Percentiles rank a stretch among this genome's conserved stretches.
These are phyloP conservation scores for Trichophyton simii DNA, from an alignment of 2,329 filamentous ascomycete genomes.

Conservation along the genomic window DNA sequence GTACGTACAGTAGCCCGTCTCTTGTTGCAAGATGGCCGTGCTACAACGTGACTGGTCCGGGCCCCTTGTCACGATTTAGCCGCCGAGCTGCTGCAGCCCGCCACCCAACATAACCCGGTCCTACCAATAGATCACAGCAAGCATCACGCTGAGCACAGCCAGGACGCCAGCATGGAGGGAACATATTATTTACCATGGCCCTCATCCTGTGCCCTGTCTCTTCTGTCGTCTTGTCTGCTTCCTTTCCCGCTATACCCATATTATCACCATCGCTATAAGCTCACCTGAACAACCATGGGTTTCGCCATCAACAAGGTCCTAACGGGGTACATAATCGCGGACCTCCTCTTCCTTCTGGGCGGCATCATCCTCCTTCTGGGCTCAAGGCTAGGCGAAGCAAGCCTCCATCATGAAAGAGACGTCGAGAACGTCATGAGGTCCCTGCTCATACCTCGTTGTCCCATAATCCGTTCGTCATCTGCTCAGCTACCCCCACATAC, in stretches of 20 bases:
- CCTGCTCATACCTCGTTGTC: conserved; percentile 41
- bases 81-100: background rate
- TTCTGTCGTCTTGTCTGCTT: background rate
- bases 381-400: conserved; percentile 38
- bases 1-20: no score
- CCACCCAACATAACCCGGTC: background rate
- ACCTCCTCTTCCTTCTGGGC: conserved; percentile 41
- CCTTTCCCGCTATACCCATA: background rate
- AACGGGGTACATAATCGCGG: conserved; percentile 38
- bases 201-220: background rate
- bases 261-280: background rate
- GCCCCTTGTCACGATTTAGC: background rate
- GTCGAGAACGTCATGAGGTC: conserved; percentile 39
- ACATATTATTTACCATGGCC: background rate
- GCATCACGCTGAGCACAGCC: background rate
- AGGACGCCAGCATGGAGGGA: background rate
- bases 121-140: background rate
- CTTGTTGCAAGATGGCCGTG: no score
- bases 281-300: background rate
- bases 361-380: conserved; percentile 43
- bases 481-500: conserved; percentile 6
- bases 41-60: background rate
- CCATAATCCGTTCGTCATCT: conserved; percentile 38
- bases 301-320: conserved; percentile 42
- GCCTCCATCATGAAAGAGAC: conserved; percentile 32